Conservation (phyloP, 2,329 filamentous ascomycete species). For the Gnomoniopsis sp. region DNA sequence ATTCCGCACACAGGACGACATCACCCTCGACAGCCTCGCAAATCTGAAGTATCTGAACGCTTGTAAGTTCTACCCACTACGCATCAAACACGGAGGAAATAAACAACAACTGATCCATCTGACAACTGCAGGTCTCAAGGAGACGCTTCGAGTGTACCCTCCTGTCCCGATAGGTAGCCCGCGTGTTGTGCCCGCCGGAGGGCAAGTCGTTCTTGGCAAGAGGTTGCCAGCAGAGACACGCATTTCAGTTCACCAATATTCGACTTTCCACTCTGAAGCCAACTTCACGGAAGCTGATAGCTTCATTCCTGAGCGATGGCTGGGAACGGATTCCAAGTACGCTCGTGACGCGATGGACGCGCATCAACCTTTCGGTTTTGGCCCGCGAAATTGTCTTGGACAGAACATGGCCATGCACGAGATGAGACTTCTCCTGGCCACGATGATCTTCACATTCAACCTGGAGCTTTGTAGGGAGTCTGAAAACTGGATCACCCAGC, state of each 20-base stretch:
- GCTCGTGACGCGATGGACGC: background rate
- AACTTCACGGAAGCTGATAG: slow-evolving; percentile 3
- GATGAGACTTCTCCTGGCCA: slow-evolving; percentile 4
- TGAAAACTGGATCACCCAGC: background rate
- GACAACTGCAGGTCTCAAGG: slow-evolving; percentile 17
- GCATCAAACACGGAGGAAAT: background rate
- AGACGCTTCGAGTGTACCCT: slow-evolving; percentile 24
- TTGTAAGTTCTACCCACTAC: slow-evolving; percentile 2
- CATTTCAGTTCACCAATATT: slow-evolving; percentile 1
- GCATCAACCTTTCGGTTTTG: slow-evolving; percentile 3
- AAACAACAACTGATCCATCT: background rate
- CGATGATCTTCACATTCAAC: slow-evolving; percentile 1
- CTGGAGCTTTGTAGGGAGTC: slow-evolving; percentile 3
- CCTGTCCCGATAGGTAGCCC: slow-evolving; percentile 22
- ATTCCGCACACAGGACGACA: slow-evolving; percentile 25
- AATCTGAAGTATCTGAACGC: slow-evolving; percentile 26
- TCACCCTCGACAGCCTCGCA: slow-evolving; percentile 23
- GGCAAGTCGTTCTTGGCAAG: slow-evolving; percentile 7
- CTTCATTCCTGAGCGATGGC: slow-evolving; percentile 6
- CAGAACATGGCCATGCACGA: slow-evolving; percentile 2
- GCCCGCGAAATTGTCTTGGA: background rate
- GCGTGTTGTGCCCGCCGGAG: slow-evolving; percentile 24
- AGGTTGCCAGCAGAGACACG: slow-evolving; percentile 1
- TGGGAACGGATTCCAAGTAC: background rate
- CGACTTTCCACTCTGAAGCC: background rate